A percentile compares a stretch with the other conserved stretches of the same genome.
Conservation (phyloP, 768 basidiomycete species). For the Xerocomus brunneocitrinus region DNA sequence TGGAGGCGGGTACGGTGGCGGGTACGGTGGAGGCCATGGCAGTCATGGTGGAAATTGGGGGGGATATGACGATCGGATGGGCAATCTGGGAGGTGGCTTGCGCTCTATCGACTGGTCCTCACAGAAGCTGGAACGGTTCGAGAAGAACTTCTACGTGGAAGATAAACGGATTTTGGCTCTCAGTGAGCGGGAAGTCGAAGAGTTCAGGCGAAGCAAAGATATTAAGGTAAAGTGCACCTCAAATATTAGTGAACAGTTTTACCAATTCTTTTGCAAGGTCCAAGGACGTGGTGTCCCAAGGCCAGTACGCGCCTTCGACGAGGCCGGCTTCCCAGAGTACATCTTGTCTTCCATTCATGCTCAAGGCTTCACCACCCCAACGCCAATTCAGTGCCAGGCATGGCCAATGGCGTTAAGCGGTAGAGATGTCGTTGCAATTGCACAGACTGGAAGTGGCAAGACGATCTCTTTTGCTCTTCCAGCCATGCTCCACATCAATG, state of each 20-base stretch:
- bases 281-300: conserved; percentile 86
- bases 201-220: conserved; percentile 78
- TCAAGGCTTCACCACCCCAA: conserved; percentile 87
- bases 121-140: conserved; percentile 76
- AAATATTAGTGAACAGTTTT: not conserved
- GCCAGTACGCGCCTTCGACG: conserved; percentile 89
- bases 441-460: conserved; percentile 98
- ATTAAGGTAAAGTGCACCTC: conserved; percentile 58
- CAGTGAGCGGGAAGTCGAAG: conserved; percentile 82
- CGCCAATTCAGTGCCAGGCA: conserved; percentile 96
- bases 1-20: conserved; percentile 31
- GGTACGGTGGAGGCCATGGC: conserved; percentile 27
- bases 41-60: conserved; percentile 31
- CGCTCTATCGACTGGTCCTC: conserved; percentile 81
- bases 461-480: conserved; percentile 98
- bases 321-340: conserved; percentile 95
- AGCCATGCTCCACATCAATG: conserved; percentile 99
- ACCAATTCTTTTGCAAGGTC: conserved; percentile 45
- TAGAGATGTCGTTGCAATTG: conserved; percentile 92
- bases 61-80: conserved; percentile 62
- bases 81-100: conserved; percentile 75
- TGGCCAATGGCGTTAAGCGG: conserved; percentile 99
- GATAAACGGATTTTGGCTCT: conserved; percentile 77
- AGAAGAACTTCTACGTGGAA: conserved; percentile 97
- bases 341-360: conserved; percentile 89